Conservation (phyloP, 2,329 filamentous ascomycete species). For the Dothistroma septosporum region DNA sequence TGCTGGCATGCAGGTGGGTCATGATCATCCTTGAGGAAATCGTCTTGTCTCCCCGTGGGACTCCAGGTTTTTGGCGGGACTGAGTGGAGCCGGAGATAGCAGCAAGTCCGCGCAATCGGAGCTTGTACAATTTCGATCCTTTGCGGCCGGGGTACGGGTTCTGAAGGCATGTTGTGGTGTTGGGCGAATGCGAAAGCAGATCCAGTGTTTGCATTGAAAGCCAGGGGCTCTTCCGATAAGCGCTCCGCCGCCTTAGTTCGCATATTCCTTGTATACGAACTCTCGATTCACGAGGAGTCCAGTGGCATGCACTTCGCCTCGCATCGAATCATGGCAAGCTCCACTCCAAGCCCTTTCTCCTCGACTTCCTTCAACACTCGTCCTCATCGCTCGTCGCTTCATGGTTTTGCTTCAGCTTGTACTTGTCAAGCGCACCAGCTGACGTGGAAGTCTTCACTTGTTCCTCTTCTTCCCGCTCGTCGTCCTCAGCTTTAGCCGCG, state of each 20-base stretch:
- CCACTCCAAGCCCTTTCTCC: background rate
- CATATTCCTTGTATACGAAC: too few species aligned
- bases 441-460: conserved; percentile 18
- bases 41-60: background rate
- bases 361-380: conserved; percentile 28
- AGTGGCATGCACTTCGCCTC: too few species aligned
- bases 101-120: background rate
- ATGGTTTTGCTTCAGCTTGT: conserved; percentile 42
- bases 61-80: background rate
- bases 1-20: background rate
- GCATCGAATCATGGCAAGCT: too few species aligned
- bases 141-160: background rate
- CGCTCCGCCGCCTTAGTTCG: background rate
- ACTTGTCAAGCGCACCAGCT: conserved; percentile 31
- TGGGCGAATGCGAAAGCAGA: background rate
- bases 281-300: too few species aligned
- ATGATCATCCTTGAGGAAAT: background rate
- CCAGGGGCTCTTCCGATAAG: background rate
- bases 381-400: conserved; percentile 56
- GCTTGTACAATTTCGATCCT: background rate
- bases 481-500: conserved; percentile 19
- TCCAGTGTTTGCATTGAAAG: background rate
- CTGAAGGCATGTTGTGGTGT: background rate
- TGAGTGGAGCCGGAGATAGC: background rate
- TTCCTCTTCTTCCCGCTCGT: conserved; percentile 23